phyloP scores from a whole-genome alignment of 768 basidiomycete species.

The Pleurotus cornucopiae region DNA sequence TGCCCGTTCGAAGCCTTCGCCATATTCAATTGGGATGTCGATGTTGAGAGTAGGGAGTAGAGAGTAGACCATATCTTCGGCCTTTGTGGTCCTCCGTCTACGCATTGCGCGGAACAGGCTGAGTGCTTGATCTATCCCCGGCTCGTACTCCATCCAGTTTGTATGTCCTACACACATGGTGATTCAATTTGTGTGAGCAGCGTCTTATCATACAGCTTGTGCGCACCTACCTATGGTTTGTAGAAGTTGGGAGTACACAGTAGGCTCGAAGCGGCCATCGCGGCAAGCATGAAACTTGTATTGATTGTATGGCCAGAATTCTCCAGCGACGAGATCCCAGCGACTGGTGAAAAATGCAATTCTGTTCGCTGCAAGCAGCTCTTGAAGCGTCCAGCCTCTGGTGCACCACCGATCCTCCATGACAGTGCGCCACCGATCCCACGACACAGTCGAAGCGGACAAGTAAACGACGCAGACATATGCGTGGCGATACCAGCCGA shows the following conservation, averaged over 20 bases:
- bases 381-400: background rate
- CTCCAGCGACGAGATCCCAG: background rate
- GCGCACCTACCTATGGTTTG: background rate
- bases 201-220: background rate
- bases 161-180: too few relatives aligned
- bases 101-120: background rate
- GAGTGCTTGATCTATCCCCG: too few relatives aligned
- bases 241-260: too few relatives aligned
- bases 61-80: conserved; percentile 1
- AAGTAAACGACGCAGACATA: background rate
- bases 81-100: background rate
- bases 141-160: background rate
- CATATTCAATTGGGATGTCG: background rate
- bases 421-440: too few relatives aligned
- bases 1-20: background rate
- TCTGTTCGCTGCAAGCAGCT: background rate
- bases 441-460: background rate
- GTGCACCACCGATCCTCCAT: background rate
- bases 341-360: background rate
- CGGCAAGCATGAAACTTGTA: too few relatives aligned
- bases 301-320: background rate
- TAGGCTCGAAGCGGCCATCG: too few relatives aligned
- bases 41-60: background rate
- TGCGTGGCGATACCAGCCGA: background rate
- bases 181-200: too few relatives aligned